Conservation (phyloP, 768 basidiomycete genomes). For the Suillus alpinus region DNA sequence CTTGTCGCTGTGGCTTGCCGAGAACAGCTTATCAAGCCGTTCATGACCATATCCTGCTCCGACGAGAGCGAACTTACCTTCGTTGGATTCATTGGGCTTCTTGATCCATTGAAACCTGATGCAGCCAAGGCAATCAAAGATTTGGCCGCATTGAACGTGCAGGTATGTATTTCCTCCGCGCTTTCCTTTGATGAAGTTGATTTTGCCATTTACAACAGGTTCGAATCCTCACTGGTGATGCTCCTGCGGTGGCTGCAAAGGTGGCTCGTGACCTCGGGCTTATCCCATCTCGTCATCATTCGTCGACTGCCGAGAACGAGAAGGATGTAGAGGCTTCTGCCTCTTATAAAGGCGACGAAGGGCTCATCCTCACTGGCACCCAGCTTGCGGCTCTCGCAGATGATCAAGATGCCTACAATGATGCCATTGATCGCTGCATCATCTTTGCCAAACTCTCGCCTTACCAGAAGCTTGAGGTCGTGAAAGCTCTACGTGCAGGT, state of each 20-base stretch:
- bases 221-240: slow-evolving; percentile 35
- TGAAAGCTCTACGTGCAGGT: slow-evolving; percentile 27
- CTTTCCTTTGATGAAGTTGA: slow-evolving; percentile 8
- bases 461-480: slow-evolving; percentile 32
- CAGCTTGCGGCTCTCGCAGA: slow-evolving; percentile 28
- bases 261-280: slow-evolving; percentile 37
- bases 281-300: slow-evolving; percentile 11
- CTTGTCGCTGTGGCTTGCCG: slow-evolving; percentile 29
- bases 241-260: slow-evolving; percentile 34
- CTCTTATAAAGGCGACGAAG: slow-evolving; percentile 17
- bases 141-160: slow-evolving; percentile 26
- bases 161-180: slow-evolving; percentile 15
- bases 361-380: slow-evolving; percentile 27
- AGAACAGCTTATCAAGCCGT: slow-evolving; percentile 15
- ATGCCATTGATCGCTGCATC: slow-evolving; percentile 29
- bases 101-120: slow-evolving; percentile 31
- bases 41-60: slow-evolving; percentile 13
- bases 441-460: slow-evolving; percentile 32
- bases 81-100: slow-evolving; percentile 27
- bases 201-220: slow-evolving; percentile 15
- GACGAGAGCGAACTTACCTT: slow-evolving; percentile 30
- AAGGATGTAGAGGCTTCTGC: slow-evolving; percentile 28
- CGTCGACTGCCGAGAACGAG: neutral
- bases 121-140: slow-evolving; percentile 29
- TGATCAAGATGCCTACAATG: slow-evolving; percentile 21